Evolutionary conservation across 2,329 filamentous ascomycete species (phyloP).

Genomic region (Aspergillus fischeri): DNA sequence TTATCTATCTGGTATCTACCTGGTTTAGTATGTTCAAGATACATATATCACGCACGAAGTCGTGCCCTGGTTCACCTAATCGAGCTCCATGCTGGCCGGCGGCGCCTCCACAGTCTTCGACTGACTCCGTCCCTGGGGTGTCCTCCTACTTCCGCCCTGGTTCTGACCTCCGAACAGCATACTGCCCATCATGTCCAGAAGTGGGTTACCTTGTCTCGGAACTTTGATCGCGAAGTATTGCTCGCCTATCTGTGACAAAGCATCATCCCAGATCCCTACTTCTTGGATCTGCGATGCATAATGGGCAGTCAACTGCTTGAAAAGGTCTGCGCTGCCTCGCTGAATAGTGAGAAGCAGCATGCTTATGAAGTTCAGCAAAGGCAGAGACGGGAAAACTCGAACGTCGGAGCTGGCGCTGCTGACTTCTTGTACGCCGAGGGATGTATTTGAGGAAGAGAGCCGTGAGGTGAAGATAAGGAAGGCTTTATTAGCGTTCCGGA

Average conservation of each 20-base stretch:
- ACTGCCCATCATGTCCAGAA: constrained; percentile 97
- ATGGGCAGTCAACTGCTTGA: constrained; percentile 74
- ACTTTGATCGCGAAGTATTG: constrained; percentile 94
- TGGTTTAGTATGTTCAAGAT: constrained; percentile 3
- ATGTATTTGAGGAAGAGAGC: constrained; percentile 54
- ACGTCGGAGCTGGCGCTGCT: constrained; percentile 68
- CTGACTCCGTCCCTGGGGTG: constrained; percentile 28
- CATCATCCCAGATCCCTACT: constrained; percentile 70
- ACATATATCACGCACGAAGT: constrained; percentile 1
- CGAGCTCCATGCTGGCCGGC: constrained; percentile 42
- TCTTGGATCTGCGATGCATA: constrained; percentile 78
- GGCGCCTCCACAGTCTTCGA: constrained; percentile 47
- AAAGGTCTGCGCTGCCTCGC: constrained; percentile 72
- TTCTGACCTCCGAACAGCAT: constrained; percentile 72
- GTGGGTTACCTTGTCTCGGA: constrained; percentile 82
- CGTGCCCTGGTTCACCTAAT: constrained; percentile 26
- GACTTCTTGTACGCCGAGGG: constrained; percentile 75
- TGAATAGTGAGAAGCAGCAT: constrained; percentile 80
- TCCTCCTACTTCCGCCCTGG: constrained; percentile 36
- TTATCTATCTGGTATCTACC: background rate
- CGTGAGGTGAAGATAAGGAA: constrained; percentile 70
- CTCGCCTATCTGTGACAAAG: constrained; percentile 82
- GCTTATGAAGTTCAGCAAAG: constrained; percentile 91
- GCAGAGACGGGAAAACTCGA: constrained; percentile 81
- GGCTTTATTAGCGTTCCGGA: constrained; percentile 80